Evolutionary conservation across 2,329 filamentous ascomycete species (phyloP), one percentile per base, ranked within the genome.

Genomic region (Colletotrichum sp.): DNA sequence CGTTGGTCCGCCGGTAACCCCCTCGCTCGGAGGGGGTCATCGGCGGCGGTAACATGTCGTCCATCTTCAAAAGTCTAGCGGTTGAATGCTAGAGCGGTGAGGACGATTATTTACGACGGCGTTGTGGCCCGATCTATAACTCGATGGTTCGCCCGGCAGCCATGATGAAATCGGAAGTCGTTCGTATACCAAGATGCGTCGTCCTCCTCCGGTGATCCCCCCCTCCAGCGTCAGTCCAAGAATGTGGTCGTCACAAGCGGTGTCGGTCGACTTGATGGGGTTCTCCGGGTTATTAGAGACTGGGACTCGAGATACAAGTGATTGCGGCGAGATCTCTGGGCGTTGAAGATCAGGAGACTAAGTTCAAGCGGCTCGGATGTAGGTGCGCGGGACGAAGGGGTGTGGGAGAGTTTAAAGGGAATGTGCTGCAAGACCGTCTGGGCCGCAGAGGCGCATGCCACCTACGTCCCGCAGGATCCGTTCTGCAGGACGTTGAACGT

Each of bases 1-100:
- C 92, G 69, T 87, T 86, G 2, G 91, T 93, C 71, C 85, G 85
- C 30, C 71, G 71, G 39, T 71, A 19, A 48, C 82, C 82, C 74
- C 82, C 82, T 72, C 81, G 82, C 59, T 79, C 78, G 63, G 77
- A 71, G 63, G 84, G 80, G 36, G 80, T 82, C 80, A 84, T 84
- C 63, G 87, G 84, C 77, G 87, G 85, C 39, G 86, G 85, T 30
- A 87, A 81, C 81, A 85, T 86, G 44, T 86, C 84, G 71, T 85
- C 83, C 74, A 76, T 74, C 27, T 19, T 71, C 22, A 48, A 27
- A n/a, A 6, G 22, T 27, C 34, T 68, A 19, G 32, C 63, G 34
- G 48, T 71, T 30, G 44, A 73, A 36, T 28, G 34, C 64, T 64
- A 32, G 27, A 68, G 70, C 44, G 19, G 52, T 8, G 32, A 64